These are phyloP conservation scores for Cylindrodendrum hubeiense DNA, from an alignment of 2,329 filamentous ascomycete genomes.

Conservation along the genomic window DNA sequence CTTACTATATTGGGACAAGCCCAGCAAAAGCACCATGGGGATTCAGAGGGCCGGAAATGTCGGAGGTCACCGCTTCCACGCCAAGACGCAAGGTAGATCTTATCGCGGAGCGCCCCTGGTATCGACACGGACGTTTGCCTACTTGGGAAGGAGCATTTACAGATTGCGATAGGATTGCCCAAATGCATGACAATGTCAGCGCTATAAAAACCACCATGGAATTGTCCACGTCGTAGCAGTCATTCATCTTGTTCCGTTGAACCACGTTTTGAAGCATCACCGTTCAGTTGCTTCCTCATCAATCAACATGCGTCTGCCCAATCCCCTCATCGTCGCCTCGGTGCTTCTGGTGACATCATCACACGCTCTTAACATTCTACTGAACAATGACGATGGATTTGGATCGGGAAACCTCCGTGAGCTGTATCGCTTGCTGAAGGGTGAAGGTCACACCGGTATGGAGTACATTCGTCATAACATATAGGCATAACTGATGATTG, in stretches of 20 bases:
- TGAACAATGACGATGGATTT: conserved; percentile 49
- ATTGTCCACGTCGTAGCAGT: too few relatives aligned
- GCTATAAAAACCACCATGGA: background rate
- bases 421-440: conserved; percentile 45
- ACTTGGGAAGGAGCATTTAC: conserved; percentile 14
- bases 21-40: background rate
- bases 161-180: background rate
- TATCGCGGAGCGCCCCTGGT: conserved; percentile 1
- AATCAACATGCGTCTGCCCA: conserved; percentile 39
- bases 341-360: conserved; percentile 33
- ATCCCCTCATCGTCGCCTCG: conserved; percentile 28
- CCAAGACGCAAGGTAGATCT: conserved; percentile 6
- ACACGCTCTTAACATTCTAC: conserved; percentile 45
- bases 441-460: conserved; percentile 44
- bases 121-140: background rate
- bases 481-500: background rate
- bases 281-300: background rate
- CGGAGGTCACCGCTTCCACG: background rate
- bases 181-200: background rate
- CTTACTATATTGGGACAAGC: background rate
- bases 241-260: background rate
- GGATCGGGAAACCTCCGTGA: conserved; percentile 47
- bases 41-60: background rate
- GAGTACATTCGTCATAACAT: accelerated
- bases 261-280: background rate